Evolutionary conservation across 2,329 filamentous ascomycete genomes (phyloP), one percentile per base, ranked within the genome.

Genomic region (Grosmannia huntii): DNA sequence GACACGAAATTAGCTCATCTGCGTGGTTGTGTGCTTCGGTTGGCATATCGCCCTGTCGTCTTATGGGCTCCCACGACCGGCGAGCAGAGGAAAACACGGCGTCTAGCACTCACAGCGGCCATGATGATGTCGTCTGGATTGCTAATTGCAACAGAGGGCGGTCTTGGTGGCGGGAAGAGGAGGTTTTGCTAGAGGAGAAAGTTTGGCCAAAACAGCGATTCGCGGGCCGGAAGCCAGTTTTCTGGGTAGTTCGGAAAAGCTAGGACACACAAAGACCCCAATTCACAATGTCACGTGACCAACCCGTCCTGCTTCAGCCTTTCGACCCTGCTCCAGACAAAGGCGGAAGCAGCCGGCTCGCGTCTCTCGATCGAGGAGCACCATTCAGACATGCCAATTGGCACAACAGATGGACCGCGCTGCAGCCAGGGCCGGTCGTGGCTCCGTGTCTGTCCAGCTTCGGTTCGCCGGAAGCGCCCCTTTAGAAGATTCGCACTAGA

Each of bases 1-100:
- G 14, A 16, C 3, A 23, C 1, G 48, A 77, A 80, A 80, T 81
- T 80, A 81, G 79, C 78, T 80, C 78, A 66, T 14, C 36, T n/a
- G n/a, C n/a, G n/a, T n/a, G n/a, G n/a, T n/a, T n/a, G n/a, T n/a
- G 28, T 11, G 28, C 28, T 28, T 28, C 28, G 28, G 5, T 31
- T 12, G 38, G 14, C 16, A 16, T 28, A 28, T 28, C 28, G 31
- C 31, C 31, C 31, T 33, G 28, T 28, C 28, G 28, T 4, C 28
- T 28, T 7, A n/a, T n/a, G n/a, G n/a, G n/a, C 28, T 28, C 28
- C 28, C 28, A 28, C 28, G 31, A 33, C 9, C 46, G 46, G 7
- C 50, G 3, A 14, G 25, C 25, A 28, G 14, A 7, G 19, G n/a
- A n/a, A n/a, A n/a, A n/a, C n/a, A 53, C 5, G n/a, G 5, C 14